A percentile compares a stretch with the other conserved stretches of the same genome.
phyloP scores from a whole-genome alignment of 768 basidiomycete species.

The Sporobolomyces pararoseus region DNA sequence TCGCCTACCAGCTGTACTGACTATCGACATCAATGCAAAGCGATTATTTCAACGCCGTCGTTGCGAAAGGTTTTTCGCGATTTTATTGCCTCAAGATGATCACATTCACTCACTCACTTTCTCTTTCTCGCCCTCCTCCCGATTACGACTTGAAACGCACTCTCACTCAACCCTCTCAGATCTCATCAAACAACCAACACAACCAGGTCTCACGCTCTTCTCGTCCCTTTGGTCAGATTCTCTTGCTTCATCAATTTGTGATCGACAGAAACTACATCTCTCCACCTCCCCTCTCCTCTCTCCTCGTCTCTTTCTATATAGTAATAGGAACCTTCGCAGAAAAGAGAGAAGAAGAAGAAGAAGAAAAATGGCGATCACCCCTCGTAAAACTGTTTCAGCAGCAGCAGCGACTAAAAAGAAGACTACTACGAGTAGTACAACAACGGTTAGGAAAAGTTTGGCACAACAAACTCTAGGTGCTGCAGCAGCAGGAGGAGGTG shows the following conservation, averaged over 20 bases:
- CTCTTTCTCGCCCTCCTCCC: neutral
- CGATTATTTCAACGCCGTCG: no score
- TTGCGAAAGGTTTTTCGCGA: no score
- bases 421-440: neutral
- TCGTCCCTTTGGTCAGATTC: neutral
- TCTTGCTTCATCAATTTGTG: neutral
- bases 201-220: neutral
- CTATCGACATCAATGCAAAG: no score
- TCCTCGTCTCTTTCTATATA: no score
- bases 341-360: no score
- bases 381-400: neutral
- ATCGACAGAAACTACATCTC: neutral
- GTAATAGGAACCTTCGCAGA: neutral
- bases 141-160: neutral
- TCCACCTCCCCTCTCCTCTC: neutral
- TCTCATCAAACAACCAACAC: no score
- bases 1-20: no score
- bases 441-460: conserved; percentile 2
- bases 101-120: neutral
- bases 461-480: conserved; percentile 8
- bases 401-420: neutral
- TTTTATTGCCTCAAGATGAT: no score
- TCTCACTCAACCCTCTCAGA: neutral
- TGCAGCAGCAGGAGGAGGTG: neutral
- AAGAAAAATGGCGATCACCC: conserved; percentile 7